Base-by-base conservation (phyloP, 768 basidiomycete genomes). In the Boletus edulis region DNA sequence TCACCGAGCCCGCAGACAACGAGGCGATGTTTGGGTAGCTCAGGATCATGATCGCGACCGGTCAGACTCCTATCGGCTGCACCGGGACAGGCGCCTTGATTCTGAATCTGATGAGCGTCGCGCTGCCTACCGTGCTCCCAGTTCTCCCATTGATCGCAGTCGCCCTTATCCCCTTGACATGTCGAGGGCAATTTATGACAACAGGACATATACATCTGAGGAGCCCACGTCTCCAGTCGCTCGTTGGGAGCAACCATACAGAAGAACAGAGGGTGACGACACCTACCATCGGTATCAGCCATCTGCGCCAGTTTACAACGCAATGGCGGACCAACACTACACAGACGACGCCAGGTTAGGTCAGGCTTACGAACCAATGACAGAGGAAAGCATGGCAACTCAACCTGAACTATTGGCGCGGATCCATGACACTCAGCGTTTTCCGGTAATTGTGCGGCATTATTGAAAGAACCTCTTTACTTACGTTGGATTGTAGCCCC, bases 361-460 rank as follows among this genome's bases (percentile, higher is more conserved):
- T 40, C 52, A 45, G 5, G 37, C 34, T 9, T 56, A 64, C 49
- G 62, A 67, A 13, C 52, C 56, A 38, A 46, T 32, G 39, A 10
- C 1, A 37, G 59, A 55, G 34, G 63, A 62, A 34, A 52, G 58
- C 44, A 43, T 22, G 57, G 61, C 59, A 4, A 12, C 3, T 22
- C 57, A 55, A 37, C 43, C 62, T 5, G 61, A 65, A 59, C 45
- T 68, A 13, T 51, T 69, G 55, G 57, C 63, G 7, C 67, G 67
- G 45, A 67, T 68, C 37, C 60, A 55, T n/a, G 52, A 56, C 24
- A 62, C 51, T 15, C 67, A 61, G 29, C 54, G 35, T 27, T 24
- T 52, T 49, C 60, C 55, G 68, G 67, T 68, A 60, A 63, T 50
- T 34, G n/a, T 24, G 11, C 20, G 24, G 43, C 12, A n/a, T 24